Percentiles rank a stretch among this genome's conserved stretches.
Evolutionary conservation across 306 rosid species (phyloP).

Genomic region (Delonix regia): DNA sequence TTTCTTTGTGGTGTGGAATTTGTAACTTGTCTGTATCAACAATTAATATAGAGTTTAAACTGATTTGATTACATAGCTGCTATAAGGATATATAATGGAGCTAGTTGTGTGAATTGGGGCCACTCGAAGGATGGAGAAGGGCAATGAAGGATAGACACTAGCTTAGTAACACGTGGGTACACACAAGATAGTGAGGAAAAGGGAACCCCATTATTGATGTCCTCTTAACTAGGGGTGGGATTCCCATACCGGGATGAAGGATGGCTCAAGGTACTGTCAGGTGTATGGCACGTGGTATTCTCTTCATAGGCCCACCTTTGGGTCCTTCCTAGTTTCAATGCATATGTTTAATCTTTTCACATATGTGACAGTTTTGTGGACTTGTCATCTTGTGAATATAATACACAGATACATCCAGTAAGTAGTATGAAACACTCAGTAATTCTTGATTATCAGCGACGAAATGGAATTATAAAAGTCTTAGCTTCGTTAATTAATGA

Average conservation of each 20-base stretch:
- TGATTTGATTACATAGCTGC: no score
- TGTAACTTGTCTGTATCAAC: not conserved
- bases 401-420: no score
- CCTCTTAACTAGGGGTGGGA: not conserved
- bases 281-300: slow-evolving; percentile 1
- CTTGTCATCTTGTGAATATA: no score
- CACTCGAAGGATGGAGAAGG: no score
- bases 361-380: no score
- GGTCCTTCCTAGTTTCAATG: not conserved
- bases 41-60: not conserved
- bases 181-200: not conserved
- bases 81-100: not conserved
- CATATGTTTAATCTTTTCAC: no score
- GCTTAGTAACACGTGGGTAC: not conserved
- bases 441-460: no score
- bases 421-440: no score
- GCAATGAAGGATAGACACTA: not conserved
- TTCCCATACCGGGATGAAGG: not conserved
- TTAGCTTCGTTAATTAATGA: not conserved
- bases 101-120: not conserved
- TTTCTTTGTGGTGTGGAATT: not conserved
- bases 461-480: no score
- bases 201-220: not conserved
- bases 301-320: not conserved
- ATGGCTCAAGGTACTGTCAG: not conserved